phyloP scores from a whole-genome alignment of 441 rosid genomes.

The Cnidoscolus chayamansa region DNA sequence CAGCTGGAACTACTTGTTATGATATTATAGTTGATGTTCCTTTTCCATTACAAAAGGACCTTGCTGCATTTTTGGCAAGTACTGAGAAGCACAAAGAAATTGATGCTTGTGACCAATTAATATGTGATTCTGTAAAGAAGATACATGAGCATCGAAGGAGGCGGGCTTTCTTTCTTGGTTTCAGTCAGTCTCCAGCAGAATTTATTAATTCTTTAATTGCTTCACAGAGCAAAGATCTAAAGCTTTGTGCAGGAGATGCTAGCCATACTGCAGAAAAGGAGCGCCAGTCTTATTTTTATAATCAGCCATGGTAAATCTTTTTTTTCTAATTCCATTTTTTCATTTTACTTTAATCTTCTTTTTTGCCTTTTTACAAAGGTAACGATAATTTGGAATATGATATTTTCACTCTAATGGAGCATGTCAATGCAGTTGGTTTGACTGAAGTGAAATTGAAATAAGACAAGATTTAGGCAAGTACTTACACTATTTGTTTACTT shows the following conservation, averaged over 20 bases:
- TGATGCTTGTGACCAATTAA: slow-evolving; percentile 55
- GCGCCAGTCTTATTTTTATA: slow-evolving; percentile 49
- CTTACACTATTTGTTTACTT: slow-evolving; percentile 6
- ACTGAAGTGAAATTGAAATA: not conserved
- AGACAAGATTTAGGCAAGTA: not conserved
- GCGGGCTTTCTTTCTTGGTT: slow-evolving; percentile 73
- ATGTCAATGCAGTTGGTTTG: slow-evolving; percentile 1
- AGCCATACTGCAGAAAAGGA: slow-evolving; percentile 48
- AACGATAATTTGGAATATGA: not conserved
- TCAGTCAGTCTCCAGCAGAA: slow-evolving; percentile 75
- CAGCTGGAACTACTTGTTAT: slow-evolving; percentile 63
- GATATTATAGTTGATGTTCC: slow-evolving; percentile 73
- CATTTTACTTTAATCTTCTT: not conserved
- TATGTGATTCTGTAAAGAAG: slow-evolving; percentile 53
- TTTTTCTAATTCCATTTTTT: not conserved
- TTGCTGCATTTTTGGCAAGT: slow-evolving; percentile 37
- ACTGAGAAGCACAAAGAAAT: slow-evolving; percentile 55
- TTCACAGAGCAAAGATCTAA: slow-evolving; percentile 72
- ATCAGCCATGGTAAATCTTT: slow-evolving; percentile 56
- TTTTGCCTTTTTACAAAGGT: slow-evolving; percentile 6
- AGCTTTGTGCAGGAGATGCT: slow-evolving; percentile 62
- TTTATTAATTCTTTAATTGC: slow-evolving; percentile 57
- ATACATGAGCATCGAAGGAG: slow-evolving; percentile 59
- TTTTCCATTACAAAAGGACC: slow-evolving; percentile 49
- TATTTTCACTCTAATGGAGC: slow-evolving; percentile 1